phyloP scores from a whole-genome alignment of 2,329 filamentous ascomycete species.

The Colletotrichum magnum region DNA sequence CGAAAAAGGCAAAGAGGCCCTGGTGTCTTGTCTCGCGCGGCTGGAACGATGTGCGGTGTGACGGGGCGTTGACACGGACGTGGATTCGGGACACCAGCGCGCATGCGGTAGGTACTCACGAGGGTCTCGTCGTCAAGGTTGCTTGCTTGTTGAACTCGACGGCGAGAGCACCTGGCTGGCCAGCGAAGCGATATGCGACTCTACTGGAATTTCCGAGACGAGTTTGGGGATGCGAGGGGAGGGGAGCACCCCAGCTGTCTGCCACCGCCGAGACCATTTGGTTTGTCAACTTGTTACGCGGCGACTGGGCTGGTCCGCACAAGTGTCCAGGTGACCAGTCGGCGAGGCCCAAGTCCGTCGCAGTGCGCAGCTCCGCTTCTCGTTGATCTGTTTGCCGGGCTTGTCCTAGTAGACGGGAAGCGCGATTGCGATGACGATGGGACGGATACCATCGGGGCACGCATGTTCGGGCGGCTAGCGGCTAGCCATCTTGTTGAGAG shows the following conservation, averaged over 20 bases:
- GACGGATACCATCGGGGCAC: not conserved
- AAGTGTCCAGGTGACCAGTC: conserved; percentile 36
- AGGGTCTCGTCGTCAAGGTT: not conserved
- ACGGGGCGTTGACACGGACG: conserved; percentile 20
- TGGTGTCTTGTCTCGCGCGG: conserved; percentile 16
- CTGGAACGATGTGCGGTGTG: conserved; percentile 25
- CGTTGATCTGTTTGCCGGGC: conserved; percentile 12
- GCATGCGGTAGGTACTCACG: conserved; percentile 1
- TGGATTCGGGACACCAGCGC: conserved; percentile 18
- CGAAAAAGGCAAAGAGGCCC: conserved; percentile 7
- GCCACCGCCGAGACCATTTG: conserved; percentile 22
- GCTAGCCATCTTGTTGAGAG: no score
- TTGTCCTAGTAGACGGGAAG: not conserved
- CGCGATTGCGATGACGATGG: not conserved
- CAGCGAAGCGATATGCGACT: not conserved
- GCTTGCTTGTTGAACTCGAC: conserved; percentile 13
- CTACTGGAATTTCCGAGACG: conserved; percentile 16
- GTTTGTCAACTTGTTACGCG: conserved; percentile 38
- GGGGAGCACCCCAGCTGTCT: not conserved
- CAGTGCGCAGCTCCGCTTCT: conserved; percentile 9
- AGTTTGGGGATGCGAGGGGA: not conserved
- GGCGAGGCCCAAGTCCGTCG: conserved; percentile 34
- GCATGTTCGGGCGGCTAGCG: no score
- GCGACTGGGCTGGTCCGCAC: conserved; percentile 23
- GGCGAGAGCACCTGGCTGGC: not conserved